Evolutionary conservation across 306 rosid genomes (phyloP).

Genomic region (Datisca glomerata): DNA sequence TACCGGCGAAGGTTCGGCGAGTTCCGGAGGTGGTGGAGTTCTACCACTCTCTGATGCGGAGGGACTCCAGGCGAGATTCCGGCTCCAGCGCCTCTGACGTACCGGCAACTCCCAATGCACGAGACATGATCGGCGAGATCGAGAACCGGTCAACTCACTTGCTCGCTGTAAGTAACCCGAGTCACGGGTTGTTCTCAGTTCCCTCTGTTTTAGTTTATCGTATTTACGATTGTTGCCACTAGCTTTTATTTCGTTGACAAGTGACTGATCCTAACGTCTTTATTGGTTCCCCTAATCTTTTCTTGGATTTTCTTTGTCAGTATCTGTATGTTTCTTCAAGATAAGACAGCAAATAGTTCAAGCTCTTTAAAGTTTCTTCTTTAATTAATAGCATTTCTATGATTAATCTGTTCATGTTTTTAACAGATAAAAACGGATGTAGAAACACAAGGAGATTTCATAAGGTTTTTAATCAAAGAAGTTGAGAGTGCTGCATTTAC

Average conservation of each 20-base stretch:
- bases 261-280: conserved; percentile 17
- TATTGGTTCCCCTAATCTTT: conserved; percentile 12
- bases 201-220: background rate
- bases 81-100: conserved; percentile 28
- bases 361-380: too few species aligned
- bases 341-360: too few species aligned
- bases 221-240: conserved; percentile 43
- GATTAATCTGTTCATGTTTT: conserved; percentile 2
- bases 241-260: conserved; percentile 23
- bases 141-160: conserved; percentile 93
- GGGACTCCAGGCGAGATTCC: conserved; percentile 67
- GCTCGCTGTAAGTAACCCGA: conserved; percentile 62
- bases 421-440: conserved; percentile 90
- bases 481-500: conserved; percentile 84
- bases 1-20: conserved; percentile 59
- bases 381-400: too few species aligned
- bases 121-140: conserved; percentile 99
- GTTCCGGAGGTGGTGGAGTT: conserved; percentile 97
- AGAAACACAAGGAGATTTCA: conserved; percentile 94
- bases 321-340: conserved; percentile 16
- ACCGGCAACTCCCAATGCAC: conserved; percentile 56
- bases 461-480: conserved; percentile 74
- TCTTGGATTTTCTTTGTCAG: conserved; percentile 18
- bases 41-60: conserved; percentile 87
- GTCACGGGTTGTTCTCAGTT: conserved; percentile 2